These are phyloP conservation scores for Aspergillus ustus DNA, from an alignment of 2,329 filamentous ascomycete species.

Conservation along the genomic window DNA sequence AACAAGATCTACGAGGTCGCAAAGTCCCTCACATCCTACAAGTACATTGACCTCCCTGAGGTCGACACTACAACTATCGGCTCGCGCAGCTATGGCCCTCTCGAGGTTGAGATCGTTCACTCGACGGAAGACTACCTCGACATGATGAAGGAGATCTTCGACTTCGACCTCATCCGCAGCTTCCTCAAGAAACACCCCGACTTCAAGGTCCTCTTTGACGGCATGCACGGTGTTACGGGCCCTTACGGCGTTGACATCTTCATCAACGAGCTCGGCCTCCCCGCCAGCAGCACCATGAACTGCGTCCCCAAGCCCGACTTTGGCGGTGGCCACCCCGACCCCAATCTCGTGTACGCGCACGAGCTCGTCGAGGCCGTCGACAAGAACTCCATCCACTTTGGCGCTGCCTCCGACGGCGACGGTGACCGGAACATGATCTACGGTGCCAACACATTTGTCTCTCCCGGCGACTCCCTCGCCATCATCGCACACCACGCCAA, in stretches of 20 bases:
- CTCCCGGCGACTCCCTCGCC: conserved; percentile 93
- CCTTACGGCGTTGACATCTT: conserved; percentile 96
- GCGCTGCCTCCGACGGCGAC: conserved; percentile 93
- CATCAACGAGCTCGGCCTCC: conserved; percentile 86
- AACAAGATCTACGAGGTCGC: conserved; percentile 97
- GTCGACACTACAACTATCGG: conserved; percentile 84
- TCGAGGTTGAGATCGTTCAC: conserved; percentile 96
- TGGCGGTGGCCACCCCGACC: conserved; percentile 94
- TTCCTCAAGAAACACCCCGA: conserved; percentile 86
- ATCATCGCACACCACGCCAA: conserved; percentile 98
- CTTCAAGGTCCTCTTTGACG: conserved; percentile 98
- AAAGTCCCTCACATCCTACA: conserved; percentile 89
- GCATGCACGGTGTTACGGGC: conserved; percentile 90
- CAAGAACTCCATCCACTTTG: conserved; percentile 89
- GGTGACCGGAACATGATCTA: conserved; percentile 99
- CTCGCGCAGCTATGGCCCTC: conserved; percentile 77
- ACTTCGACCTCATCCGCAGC: conserved; percentile 92
- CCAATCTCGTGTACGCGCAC: conserved; percentile 96
- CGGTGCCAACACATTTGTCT: conserved; percentile 93
- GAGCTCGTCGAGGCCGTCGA: conserved; percentile 93
- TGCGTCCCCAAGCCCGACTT: conserved; percentile 93
- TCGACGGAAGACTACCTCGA: conserved; percentile 88
- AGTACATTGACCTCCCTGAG: conserved; percentile 84
- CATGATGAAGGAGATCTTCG: conserved; percentile 98
- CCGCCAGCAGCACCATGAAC: conserved; percentile 80